Base-by-base conservation (phyloP, 345 rosid species). In the Brassica nigra region DNA sequence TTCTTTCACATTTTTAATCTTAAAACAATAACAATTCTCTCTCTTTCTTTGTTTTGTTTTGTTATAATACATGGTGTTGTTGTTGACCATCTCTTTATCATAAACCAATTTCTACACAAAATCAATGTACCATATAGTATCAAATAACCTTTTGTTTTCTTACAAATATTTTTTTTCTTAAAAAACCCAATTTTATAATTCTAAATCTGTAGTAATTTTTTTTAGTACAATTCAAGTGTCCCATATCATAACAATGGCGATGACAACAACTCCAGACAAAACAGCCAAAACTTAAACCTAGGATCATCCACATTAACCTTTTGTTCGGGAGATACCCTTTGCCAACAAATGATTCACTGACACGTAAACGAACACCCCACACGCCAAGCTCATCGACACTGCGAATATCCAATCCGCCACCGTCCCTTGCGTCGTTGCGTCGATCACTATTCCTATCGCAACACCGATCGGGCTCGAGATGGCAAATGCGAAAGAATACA, bases 371-470 rank as follows among this genome's bases (percentile, higher is more conserved):
- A 91, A 91, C 20, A 93, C 85, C 8, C 98, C 95, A 64, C 98
- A 88, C 0, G 98, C 97, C 65, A 93, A 69, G 20, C 93, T 90
- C 91, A 86, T 90, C 1, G 97, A 90, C 42, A 91, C 84, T 18
- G 94, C 94, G 31, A 77, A 91, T 65, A 87, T 84, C 97, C 94
- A 93, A 75, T 87, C 94, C 0, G 95, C 94, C 15, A 90, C 87
- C 0, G 27, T n/a, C n/a, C 95, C 91, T 76, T 90, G 87, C 28
- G 92, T 86, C 0, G 94, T 88, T 74, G 94, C 90, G 72, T 91
- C 92, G 5, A 94, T 86, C 2, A 88, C 73, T 66, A 94, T 90
- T 15, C 98, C 97, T 1, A 91, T 86, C 18, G 86, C 97, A 37
- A 91, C 86, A 5, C 97, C 92, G 1, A 88, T 18, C 0, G 98